Conservation (phyloP, 768 basidiomycete species). For the Boletellus sp. region DNA sequence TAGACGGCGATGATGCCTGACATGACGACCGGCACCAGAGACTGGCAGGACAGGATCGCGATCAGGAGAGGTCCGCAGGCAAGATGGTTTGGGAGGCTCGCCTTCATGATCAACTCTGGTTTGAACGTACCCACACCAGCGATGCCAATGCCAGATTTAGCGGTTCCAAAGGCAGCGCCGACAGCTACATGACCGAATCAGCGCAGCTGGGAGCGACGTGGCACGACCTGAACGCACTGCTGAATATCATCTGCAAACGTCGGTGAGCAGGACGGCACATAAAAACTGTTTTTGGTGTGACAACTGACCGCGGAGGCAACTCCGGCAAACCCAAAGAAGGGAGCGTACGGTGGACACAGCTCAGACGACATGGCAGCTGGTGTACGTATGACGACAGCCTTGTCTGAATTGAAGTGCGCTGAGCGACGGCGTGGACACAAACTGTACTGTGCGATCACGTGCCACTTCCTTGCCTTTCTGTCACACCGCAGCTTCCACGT, state of each 20-base stretch:
- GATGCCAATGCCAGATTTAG: conserved; percentile 96
- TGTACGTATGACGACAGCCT: neutral
- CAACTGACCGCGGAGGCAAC: conserved; percentile 84
- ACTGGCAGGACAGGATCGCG: conserved; percentile 43
- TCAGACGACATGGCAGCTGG: conserved; percentile 43
- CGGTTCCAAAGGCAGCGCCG: conserved; percentile 94
- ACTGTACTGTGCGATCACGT: neutral
- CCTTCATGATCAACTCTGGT: conserved; percentile 99
- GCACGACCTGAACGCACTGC: conserved; percentile 67
- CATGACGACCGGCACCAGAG: conserved; percentile 96
- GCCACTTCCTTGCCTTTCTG: too few relatives aligned
- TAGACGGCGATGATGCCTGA: conserved; percentile 98
- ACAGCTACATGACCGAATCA: conserved; percentile 50
- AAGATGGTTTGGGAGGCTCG: conserved; percentile 23
- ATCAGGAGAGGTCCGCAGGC: neutral
- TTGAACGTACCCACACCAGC: conserved; percentile 90
- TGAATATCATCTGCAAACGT: conserved; percentile 82
- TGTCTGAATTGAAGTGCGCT: neutral
- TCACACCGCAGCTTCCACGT: too few relatives aligned
- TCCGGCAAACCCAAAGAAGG: conserved; percentile 97
- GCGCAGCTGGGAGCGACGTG: conserved; percentile 2
- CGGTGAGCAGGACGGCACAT: conserved; percentile 10
- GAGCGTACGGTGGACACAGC: conserved; percentile 87
- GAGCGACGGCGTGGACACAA: neutral
- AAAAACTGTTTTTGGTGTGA: neutral